These are phyloP conservation scores for Mortierella sp. DNA, from an alignment of 371 early-diverging fungal species.

Conservation along the genomic window DNA sequence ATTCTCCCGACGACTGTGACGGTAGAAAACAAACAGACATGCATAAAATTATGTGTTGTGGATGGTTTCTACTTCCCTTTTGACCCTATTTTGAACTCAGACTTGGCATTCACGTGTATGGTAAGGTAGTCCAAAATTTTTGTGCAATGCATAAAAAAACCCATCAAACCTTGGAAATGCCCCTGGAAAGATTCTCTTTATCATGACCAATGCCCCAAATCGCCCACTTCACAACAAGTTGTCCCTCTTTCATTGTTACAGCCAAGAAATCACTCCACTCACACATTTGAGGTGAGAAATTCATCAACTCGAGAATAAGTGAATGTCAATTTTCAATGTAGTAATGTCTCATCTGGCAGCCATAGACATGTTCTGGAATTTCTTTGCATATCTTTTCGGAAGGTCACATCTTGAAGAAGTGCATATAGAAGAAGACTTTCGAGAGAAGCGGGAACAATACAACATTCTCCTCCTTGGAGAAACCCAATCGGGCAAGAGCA, in stretches of 20 bases:
- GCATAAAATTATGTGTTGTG: not conserved
- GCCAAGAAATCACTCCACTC: not conserved
- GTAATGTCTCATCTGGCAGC: too few relatives aligned
- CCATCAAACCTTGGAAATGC: not conserved
- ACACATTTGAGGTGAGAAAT: not conserved
- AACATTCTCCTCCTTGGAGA: conserved; percentile 15
- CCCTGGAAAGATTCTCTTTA: not conserved
- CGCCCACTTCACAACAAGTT: not conserved
- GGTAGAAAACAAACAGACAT: not conserved
- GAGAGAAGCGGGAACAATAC: conserved; percentile 3
- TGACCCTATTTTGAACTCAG: not conserved
- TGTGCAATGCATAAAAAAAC: not conserved
- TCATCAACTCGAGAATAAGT: not conserved
- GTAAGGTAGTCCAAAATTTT: not conserved
- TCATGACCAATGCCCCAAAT: not conserved
- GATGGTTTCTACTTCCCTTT: not conserved
- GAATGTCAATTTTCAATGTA: too few relatives aligned
- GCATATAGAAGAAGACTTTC: not conserved
- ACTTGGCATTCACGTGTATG: not conserved
- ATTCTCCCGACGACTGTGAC: not conserved
- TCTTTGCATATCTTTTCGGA: not conserved
- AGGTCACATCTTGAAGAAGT: not conserved
- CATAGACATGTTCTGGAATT: not conserved
- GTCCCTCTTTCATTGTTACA: not conserved
- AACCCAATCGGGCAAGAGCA: conserved; percentile 20